phyloP scores from a whole-genome alignment of 305 asterid genomes.

The Withania somnifera region DNA sequence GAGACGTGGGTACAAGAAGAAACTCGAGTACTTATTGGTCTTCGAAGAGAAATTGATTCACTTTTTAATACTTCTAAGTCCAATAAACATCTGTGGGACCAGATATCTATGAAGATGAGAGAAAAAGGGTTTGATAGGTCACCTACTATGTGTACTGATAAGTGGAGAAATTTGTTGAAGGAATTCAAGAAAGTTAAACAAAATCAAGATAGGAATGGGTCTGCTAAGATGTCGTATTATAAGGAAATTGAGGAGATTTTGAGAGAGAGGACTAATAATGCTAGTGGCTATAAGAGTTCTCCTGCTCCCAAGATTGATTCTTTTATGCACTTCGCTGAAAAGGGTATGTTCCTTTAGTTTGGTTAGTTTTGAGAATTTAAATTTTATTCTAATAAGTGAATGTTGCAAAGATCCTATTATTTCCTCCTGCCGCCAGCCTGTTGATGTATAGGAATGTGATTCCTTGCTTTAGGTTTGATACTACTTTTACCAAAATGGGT shows the following conservation, averaged over 20 bases:
- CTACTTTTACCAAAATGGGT: neutral
- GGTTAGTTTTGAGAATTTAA: neutral
- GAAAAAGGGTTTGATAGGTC: slow-evolving; percentile 90
- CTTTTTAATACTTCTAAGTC: slow-evolving; percentile 82
- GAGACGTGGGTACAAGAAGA: slow-evolving; percentile 95
- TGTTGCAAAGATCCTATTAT: neutral
- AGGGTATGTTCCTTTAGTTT: slow-evolving; percentile 26
- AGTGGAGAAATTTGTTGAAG: slow-evolving; percentile 74
- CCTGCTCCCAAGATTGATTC: slow-evolving; percentile 45
- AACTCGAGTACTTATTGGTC: slow-evolving; percentile 51
- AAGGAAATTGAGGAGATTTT: slow-evolving; percentile 73
- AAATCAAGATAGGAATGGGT: slow-evolving; percentile 36
- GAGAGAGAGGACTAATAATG: slow-evolving; percentile 50
- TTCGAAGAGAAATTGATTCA: slow-evolving; percentile 62
- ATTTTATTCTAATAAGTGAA: neutral
- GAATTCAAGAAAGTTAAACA: slow-evolving; percentile 61
- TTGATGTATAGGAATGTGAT: neutral
- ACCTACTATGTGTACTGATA: slow-evolving; percentile 92
- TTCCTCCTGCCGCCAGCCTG: neutral
- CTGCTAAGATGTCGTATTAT: slow-evolving; percentile 43
- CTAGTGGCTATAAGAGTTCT: slow-evolving; percentile 24
- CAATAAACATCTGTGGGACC: slow-evolving; percentile 88
- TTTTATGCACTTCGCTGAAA: slow-evolving; percentile 58
- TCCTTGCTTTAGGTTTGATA: neutral
- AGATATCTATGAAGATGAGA: slow-evolving; percentile 79